These are phyloP conservation scores for Talaromyces pinophilus DNA, from an alignment of 2,329 filamentous ascomycete species.

Conservation along the genomic window DNA sequence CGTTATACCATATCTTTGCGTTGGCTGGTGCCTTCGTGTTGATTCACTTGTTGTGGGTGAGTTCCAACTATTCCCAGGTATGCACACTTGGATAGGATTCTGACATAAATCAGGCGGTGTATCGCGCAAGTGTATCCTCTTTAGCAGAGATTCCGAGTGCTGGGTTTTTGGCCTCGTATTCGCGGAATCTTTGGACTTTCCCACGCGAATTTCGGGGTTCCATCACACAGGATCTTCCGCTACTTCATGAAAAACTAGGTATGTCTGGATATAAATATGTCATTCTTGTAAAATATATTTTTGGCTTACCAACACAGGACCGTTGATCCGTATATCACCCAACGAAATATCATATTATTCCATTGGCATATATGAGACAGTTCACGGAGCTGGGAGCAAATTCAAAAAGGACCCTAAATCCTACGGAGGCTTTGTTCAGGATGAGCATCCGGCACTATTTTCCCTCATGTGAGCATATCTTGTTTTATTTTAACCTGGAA, in stretches of 20 bases:
- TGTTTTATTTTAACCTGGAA: no score
- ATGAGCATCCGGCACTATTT: conserved; percentile 6
- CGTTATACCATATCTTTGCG: not conserved
- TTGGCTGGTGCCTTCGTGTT: not conserved
- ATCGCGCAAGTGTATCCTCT: not conserved
- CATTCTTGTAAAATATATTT: no score
- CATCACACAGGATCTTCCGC: conserved; percentile 4
- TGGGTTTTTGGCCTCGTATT: not conserved
- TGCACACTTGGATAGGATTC: not conserved
- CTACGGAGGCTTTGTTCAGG: conserved; percentile 13
- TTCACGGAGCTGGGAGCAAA: conserved; percentile 1
- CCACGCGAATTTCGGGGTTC: not conserved
- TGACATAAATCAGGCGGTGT: not conserved
- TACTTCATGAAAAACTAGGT: conserved; percentile 10
- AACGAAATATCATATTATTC: conserved; percentile 15
- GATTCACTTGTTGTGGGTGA: not conserved
- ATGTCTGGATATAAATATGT: no score
- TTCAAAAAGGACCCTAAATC: conserved; percentile 13
- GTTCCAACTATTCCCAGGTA: not conserved
- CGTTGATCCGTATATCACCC: not conserved
- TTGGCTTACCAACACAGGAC: not conserved
- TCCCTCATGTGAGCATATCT: conserved; percentile 3
- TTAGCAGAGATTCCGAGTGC: conserved; percentile 8
- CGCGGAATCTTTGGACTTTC: not conserved
- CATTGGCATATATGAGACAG: not conserved